Conservation (phyloP, 1,284 basidiomycete species). For the Anthracocystis panici-leucophaei region DNA sequence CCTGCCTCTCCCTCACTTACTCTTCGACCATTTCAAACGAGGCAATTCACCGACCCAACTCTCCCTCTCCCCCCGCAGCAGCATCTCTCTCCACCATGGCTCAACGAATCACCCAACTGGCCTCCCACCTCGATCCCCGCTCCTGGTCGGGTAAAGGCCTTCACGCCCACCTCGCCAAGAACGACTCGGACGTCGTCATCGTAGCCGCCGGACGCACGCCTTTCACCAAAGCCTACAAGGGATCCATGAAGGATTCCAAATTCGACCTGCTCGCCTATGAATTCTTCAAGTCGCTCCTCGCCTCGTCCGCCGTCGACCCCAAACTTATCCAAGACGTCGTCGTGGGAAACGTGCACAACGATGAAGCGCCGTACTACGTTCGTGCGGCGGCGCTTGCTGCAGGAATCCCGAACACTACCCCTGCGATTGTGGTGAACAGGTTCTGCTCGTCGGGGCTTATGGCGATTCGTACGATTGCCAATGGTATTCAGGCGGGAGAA, state of each 20-base stretch:
- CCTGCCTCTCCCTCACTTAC: conserved; percentile 1
- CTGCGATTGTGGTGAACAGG: conserved; percentile 74
- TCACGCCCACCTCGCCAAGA: conserved; percentile 54
- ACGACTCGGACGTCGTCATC: conserved; percentile 74
- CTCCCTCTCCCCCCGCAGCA: not conserved
- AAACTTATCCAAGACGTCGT: conserved; percentile 81
- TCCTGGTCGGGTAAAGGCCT: conserved; percentile 62
- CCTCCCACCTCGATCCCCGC: conserved; percentile 63
- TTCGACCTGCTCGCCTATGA: conserved; percentile 48
- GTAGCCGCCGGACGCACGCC: conserved; percentile 85
- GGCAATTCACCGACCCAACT: not conserved
- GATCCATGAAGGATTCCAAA: conserved; percentile 80
- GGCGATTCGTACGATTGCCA: conserved; percentile 83
- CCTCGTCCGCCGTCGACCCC: conserved; percentile 77
- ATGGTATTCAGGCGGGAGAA: conserved; percentile 83
- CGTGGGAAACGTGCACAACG: conserved; percentile 73
- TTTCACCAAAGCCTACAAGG: conserved; percentile 81
- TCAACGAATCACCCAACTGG: conserved; percentile 58
- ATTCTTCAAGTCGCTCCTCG: conserved; percentile 74
- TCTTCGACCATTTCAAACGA: not conserved
- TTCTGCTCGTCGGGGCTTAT: conserved; percentile 81
- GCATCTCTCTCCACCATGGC: conserved; percentile 31
- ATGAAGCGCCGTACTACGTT: conserved; percentile 52
- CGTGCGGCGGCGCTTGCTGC: conserved; percentile 80
- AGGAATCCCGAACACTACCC: conserved; percentile 81